These are phyloP conservation scores for Fusarium buxicola DNA, from an alignment of 2,329 filamentous ascomycete genomes.

Conservation along the genomic window DNA sequence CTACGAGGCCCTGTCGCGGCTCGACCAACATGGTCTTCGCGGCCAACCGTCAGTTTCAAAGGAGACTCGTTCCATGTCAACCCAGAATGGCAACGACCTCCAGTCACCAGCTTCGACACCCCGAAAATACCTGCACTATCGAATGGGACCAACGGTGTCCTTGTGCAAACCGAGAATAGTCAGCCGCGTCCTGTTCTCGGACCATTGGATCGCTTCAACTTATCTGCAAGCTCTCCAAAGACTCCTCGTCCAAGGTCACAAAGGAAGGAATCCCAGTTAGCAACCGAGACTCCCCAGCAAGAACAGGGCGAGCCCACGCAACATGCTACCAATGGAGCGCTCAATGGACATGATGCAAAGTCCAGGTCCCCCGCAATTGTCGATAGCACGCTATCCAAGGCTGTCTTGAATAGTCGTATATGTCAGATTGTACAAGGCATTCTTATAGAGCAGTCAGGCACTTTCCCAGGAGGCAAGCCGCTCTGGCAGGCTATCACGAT, in stretches of 20 bases:
- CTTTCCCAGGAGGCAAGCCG: constrained; percentile 63
- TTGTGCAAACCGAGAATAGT: constrained; percentile 38
- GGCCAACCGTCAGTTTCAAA: constrained; percentile 42
- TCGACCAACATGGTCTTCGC: constrained; percentile 31
- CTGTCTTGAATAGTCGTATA: constrained; percentile 34
- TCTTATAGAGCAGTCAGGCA: constrained; percentile 53
- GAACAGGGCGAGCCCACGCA: not conserved
- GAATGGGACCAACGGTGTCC: constrained; percentile 30
- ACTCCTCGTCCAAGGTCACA: constrained; percentile 21
- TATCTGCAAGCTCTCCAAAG: constrained; percentile 23
- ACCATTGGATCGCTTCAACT: constrained; percentile 21
- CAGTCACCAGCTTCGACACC: constrained; percentile 33
- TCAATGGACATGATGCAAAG: constrained; percentile 8
- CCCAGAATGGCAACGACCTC: constrained; percentile 42
- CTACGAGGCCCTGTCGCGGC: constrained; percentile 34
- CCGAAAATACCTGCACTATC: constrained; percentile 19
- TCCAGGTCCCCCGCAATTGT: constrained; percentile 12
- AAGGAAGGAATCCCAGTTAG: constrained; percentile 8
- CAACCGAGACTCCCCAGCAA: not conserved
- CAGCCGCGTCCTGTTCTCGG: constrained; percentile 40
- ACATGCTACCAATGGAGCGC: not conserved
- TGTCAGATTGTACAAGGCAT: constrained; percentile 46
- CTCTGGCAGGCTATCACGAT: constrained; percentile 61
- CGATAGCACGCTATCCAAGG: constrained; percentile 33
- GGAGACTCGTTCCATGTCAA: constrained; percentile 32